phyloP scores from a whole-genome alignment of 768 basidiomycete genomes.

The Phaeotremella skinneri region DNA sequence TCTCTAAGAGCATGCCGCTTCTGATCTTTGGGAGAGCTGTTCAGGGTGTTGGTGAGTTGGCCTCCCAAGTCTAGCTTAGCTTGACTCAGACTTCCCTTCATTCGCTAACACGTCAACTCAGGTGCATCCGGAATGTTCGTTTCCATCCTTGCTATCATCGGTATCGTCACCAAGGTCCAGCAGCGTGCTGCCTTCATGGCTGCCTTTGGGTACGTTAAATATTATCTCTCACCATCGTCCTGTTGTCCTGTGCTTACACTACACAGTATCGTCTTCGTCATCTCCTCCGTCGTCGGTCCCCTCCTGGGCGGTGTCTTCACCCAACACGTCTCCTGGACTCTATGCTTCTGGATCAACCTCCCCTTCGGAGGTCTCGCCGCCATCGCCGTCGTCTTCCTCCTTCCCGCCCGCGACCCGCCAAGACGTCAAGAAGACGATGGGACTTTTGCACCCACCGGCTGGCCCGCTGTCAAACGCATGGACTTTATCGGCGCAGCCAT shows the following conservation, averaged over 20 bases:
- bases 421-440: constrained; percentile 10
- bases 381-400: constrained; percentile 49
- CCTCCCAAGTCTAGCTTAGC: too few relatives aligned
- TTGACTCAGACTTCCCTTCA: constrained; percentile 22
- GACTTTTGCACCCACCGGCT: constrained; percentile 12
- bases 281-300: constrained; percentile 49
- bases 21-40: constrained; percentile 46
- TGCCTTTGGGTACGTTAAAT: constrained; percentile 31
- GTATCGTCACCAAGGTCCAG: constrained; percentile 37
- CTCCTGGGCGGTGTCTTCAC: constrained; percentile 51
- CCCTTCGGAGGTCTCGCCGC: constrained; percentile 48
- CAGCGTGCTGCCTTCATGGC: constrained; percentile 48
- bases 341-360: constrained; percentile 52
- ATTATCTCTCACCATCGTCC: background rate
- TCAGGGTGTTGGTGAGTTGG: constrained; percentile 41
- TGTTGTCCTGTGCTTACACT: background rate
- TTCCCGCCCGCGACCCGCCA: constrained; percentile 47
- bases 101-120: constrained; percentile 11
- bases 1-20: constrained; percentile 41
- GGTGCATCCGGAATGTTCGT: constrained; percentile 53
- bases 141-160: constrained; percentile 54
- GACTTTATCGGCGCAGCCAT: constrained; percentile 55
- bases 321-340: constrained; percentile 53
- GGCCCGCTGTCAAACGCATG: constrained; percentile 38
- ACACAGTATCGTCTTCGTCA: constrained; percentile 34